Conservation (phyloP, 768 basidiomycete genomes). For the Lactarius tabidus region DNA sequence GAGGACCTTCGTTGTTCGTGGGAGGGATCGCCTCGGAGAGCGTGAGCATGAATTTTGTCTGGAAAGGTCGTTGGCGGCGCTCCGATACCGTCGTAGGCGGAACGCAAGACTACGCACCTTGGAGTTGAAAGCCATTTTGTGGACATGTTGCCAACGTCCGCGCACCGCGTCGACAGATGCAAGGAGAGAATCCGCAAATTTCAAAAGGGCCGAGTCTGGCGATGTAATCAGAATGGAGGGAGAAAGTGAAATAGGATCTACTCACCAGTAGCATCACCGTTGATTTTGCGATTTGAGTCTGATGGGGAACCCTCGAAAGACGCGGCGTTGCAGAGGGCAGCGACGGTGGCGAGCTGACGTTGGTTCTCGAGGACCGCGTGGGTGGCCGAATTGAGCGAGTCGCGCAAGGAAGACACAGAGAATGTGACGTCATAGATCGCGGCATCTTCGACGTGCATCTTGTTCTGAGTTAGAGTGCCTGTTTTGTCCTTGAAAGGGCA, state of each 20-base stretch:
- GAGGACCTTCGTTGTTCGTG: not conserved
- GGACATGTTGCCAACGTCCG: slow-evolving; percentile 26
- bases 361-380: slow-evolving; percentile 22
- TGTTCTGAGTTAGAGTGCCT: slow-evolving; percentile 57
- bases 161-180: slow-evolving; percentile 13
- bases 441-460: slow-evolving; percentile 52
- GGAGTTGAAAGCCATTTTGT: slow-evolving; percentile 37
- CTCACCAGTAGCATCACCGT: slow-evolving; percentile 55
- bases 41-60: slow-evolving; percentile 56
- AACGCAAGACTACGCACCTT: slow-evolving; percentile 36
- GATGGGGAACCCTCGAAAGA: slow-evolving; percentile 36
- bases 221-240: not conserved
- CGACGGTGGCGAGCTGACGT: slow-evolving; percentile 37
- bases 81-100: not conserved
- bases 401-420: slow-evolving; percentile 20
- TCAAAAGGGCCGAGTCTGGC: slow-evolving; percentile 50
- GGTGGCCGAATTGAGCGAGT: slow-evolving; percentile 4
- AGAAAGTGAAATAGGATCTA: not conserved
- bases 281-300: slow-evolving; percentile 33
- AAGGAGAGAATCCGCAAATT: slow-evolving; percentile 41
- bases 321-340: slow-evolving; percentile 51
- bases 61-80: slow-evolving; percentile 20
- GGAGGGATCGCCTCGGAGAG: slow-evolving; percentile 30
- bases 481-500: slow-evolving; percentile 45
- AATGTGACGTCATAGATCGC: slow-evolving; percentile 36